Evolutionary conservation across 208 protist genomes (phyloP).

Genomic region (Trypanosoma mega): DNA sequence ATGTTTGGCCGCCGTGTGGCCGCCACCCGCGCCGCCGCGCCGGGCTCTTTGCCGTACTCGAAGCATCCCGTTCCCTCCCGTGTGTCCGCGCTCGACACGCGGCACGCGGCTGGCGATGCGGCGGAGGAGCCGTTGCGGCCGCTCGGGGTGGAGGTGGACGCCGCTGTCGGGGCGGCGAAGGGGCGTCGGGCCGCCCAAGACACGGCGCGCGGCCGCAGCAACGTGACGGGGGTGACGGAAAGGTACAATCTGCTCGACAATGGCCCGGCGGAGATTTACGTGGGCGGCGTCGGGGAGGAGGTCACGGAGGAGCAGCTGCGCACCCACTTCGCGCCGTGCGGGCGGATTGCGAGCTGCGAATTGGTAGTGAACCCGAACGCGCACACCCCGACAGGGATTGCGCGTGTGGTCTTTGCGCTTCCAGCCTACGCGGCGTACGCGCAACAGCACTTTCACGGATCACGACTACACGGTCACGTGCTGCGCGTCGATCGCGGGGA

Average conservation of each 20-base stretch:
- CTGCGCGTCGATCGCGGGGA: slow-evolving; percentile 89
- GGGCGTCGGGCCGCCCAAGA: neutral
- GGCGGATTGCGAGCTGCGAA: slow-evolving; percentile 60
- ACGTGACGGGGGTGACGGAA: slow-evolving; percentile 61
- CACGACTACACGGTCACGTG: slow-evolving; percentile 65
- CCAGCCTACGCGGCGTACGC: slow-evolving; percentile 85
- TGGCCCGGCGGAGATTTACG: slow-evolving; percentile 73
- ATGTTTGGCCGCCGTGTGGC: slow-evolving; percentile 77
- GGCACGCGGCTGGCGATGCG: slow-evolving; percentile 19
- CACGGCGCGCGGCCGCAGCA: slow-evolving; percentile 6
- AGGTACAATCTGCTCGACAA: slow-evolving; percentile 86
- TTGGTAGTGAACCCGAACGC: slow-evolving; percentile 81
- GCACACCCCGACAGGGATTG: slow-evolving; percentile 72
- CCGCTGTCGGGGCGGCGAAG: neutral
- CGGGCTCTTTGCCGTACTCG: slow-evolving; percentile 85
- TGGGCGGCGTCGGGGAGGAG: slow-evolving; percentile 80
- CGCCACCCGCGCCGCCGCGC: slow-evolving; percentile 62
- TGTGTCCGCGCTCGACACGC: slow-evolving; percentile 9
- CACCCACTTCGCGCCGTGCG: slow-evolving; percentile 75
- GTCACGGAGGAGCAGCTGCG: slow-evolving; percentile 77
- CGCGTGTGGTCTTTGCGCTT: slow-evolving; percentile 67
- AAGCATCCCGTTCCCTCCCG: slow-evolving; percentile 19
- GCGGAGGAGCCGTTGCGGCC: slow-evolving; percentile 35
- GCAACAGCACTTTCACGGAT: slow-evolving; percentile 80
- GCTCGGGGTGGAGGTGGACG: slow-evolving; percentile 35